Base-by-base conservation (phyloP, 2,329 filamentous ascomycete genomes). In the Ceratocystis alfenasii region DNA sequence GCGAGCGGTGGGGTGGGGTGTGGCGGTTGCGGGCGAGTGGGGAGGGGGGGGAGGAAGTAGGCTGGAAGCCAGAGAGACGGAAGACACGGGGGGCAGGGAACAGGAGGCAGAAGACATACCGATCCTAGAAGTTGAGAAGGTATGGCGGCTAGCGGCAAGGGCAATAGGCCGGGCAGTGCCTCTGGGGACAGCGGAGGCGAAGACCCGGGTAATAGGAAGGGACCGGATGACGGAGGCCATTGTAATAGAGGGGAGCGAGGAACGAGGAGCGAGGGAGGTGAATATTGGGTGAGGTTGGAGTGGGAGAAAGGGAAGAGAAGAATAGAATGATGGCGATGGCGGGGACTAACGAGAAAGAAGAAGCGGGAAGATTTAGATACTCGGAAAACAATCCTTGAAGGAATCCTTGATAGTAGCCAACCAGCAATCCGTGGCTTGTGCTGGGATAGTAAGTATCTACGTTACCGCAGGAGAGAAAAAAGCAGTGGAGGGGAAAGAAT, bases 141-240 rank as follows among this genome's bases (percentile, higher is more conserved):
- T 68, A 65, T 74, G 73, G 68, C 71, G 70, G 57, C 76, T 81
- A 78, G 71, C 75, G 78, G 73, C 74, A 69, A 68, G n/a, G 72
- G 70, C 75, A 68, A 70, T 70, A 73, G 75, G 77, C 71, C 71
- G 77, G 72, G 71, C 78, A 72, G 71, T 70, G 28, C 74, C 60
- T 67, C 72, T 73, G 68, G 80, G 71, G 62, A 74, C 74, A 69
- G 77, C 75, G 68, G 81, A 63, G 22, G 28, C 62, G 1, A 62
- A 28, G 46, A 65, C 79, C 69, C 80, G 77, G 68, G 78, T 77
- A 69, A 76, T 76, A 75, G 79, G 77, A 69, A 83, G 74, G 73
- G 79, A 80, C 71, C 82, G 79, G 72, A 80, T 79, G 76, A 87
- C 81, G 76, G 83, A 85, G 70, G 83, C 82, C 83, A 85, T 85